These are phyloP conservation scores for Albatrellus sp. DNA, from an alignment of 1,284 basidiomycete species.

Conservation along the genomic window DNA sequence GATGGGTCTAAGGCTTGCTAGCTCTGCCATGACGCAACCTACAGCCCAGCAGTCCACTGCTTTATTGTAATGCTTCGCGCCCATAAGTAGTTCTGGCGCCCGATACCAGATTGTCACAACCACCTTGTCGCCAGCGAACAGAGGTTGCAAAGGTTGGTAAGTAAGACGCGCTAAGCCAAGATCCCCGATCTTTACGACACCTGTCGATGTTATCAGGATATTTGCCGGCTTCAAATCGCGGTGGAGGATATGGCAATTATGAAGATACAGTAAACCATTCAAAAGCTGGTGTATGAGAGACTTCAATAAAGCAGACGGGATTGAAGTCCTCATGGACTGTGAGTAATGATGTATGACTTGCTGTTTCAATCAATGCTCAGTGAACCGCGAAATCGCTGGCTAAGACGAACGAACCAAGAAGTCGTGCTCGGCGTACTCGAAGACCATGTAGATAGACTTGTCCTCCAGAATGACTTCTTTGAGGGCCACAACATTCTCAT, in stretches of 20 bases:
- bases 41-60: slow-evolving; percentile 95
- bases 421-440: slow-evolving; percentile 98
- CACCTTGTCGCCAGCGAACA: slow-evolving; percentile 90
- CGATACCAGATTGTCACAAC: slow-evolving; percentile 99
- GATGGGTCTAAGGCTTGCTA: slow-evolving; percentile 87
- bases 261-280: slow-evolving; percentile 90
- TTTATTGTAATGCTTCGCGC: slow-evolving; percentile 93
- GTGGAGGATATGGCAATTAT: slow-evolving; percentile 90
- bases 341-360: slow-evolving; percentile 99
- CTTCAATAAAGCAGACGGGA: slow-evolving; percentile 75
- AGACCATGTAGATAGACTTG: slow-evolving; percentile 98
- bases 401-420: slow-evolving; percentile 57
- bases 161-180: slow-evolving; percentile 87
- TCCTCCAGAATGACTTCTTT: slow-evolving; percentile 95
- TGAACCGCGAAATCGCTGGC: background rate
- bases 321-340: slow-evolving; percentile 65
- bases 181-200: slow-evolving; percentile 96
- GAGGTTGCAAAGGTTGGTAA: slow-evolving; percentile 74
- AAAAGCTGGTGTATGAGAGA: slow-evolving; percentile 93
- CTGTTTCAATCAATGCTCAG: slow-evolving; percentile 25
- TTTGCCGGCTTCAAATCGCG: slow-evolving; percentile 98
- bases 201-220: slow-evolving; percentile 83
- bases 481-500: slow-evolving; percentile 86
- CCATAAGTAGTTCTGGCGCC: slow-evolving; percentile 88
- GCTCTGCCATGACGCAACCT: slow-evolving; percentile 93